These are phyloP conservation scores for Haberlea rhodopensis DNA, from an alignment of 257 asterid genomes.

Conservation along the genomic window DNA sequence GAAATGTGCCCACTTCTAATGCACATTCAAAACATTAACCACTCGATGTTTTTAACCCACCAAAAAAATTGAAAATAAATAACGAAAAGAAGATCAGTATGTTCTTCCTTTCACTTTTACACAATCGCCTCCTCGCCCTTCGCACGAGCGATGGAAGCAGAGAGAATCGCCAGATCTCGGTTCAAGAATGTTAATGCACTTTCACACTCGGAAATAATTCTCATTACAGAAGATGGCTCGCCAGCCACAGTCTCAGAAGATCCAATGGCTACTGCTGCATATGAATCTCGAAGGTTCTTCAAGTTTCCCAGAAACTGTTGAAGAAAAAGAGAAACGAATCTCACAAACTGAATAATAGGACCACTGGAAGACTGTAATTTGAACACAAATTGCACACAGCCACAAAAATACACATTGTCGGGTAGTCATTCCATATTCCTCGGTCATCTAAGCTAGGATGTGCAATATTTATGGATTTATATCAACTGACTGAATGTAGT, in stretches of 20 bases:
- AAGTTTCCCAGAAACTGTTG: conserved; percentile 80
- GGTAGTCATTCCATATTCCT: too few relatives aligned
- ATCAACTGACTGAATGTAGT: not conserved
- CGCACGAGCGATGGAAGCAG: conserved; percentile 89
- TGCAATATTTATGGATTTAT: not conserved
- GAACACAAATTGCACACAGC: too few relatives aligned
- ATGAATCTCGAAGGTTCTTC: conserved; percentile 93
- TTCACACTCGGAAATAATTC: conserved; percentile 94
- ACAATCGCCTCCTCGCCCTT: conserved; percentile 53
- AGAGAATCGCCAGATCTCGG: conserved; percentile 85
- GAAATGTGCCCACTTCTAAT: not conserved
- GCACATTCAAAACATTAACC: not conserved
- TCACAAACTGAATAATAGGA: conserved; percentile 9
- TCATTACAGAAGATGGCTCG: conserved; percentile 82
- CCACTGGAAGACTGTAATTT: conserved; percentile 15
- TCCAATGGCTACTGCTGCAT: conserved; percentile 84
- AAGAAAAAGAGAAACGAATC: conserved; percentile 12
- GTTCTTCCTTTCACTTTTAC: conserved; percentile 25
- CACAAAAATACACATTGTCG: too few relatives aligned
- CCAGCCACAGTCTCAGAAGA: conserved; percentile 80
- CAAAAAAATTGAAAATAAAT: not conserved
- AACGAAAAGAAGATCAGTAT: not conserved
- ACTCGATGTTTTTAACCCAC: not conserved
- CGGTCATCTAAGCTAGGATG: too few relatives aligned
- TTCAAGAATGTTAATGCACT: conserved; percentile 77